A percentile compares a stretch with the other conserved stretches of the same genome.
Conservation (phyloP, 108 stramenopile genomes). For the Licmophora abbreviata region DNA sequence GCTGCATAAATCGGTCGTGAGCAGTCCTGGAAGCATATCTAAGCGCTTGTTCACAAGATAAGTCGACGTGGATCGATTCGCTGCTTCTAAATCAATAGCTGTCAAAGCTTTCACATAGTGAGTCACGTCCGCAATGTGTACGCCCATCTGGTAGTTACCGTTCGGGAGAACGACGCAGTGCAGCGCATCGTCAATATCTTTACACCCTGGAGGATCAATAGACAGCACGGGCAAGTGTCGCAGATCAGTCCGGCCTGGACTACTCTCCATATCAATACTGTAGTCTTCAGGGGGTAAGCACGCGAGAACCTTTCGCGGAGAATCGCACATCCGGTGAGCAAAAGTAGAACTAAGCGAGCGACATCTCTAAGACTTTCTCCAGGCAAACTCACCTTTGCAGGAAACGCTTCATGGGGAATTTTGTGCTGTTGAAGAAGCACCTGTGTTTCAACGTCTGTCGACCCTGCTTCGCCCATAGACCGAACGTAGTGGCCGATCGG, state of each 20-base stretch:
- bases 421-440: slow-evolving; percentile 91
- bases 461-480: slow-evolving; percentile 82
- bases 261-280: slow-evolving; percentile 67
- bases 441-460: slow-evolving; percentile 93
- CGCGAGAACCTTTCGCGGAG: slow-evolving; percentile 72
- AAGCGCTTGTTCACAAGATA: slow-evolving; percentile 96
- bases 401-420: slow-evolving; percentile 93
- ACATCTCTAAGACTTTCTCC: slow-evolving; percentile 4
- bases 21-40: slow-evolving; percentile 94
- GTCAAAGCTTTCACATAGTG: slow-evolving; percentile 91
- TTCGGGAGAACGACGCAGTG: slow-evolving; percentile 86
- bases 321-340: background rate
- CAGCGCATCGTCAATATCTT: slow-evolving; percentile 99
- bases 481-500: slow-evolving; percentile 93
- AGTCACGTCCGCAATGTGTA: slow-evolving; percentile 99
- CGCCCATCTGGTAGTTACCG: slow-evolving; percentile 92
- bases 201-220: slow-evolving; percentile 99
- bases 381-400: slow-evolving; percentile 50
- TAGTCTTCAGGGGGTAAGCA: slow-evolving; percentile 94
- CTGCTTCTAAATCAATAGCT: slow-evolving; percentile 94
- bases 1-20: slow-evolving; percentile 95
- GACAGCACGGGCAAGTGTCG: slow-evolving; percentile 88
- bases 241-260: slow-evolving; percentile 75
- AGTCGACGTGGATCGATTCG: slow-evolving; percentile 92
- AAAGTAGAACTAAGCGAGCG: background rate